phyloP scores from a whole-genome alignment of 805 yeast genomes.

The Lipomyces mesembrius region DNA sequence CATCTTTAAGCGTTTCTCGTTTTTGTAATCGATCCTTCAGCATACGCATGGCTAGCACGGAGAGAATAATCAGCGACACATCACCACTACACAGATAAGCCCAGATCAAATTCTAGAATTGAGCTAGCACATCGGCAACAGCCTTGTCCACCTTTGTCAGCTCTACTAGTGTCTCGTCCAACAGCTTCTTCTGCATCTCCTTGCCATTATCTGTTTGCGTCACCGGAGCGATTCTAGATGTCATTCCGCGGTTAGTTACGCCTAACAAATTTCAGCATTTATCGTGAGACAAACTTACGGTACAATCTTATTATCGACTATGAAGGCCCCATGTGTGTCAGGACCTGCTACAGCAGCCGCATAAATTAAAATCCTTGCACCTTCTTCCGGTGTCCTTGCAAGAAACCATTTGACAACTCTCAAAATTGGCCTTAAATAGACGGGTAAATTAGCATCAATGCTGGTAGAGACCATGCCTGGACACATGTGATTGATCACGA shows the following conservation, averaged over 20 bases:
- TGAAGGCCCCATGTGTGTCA: conserved; percentile 11
- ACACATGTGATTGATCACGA: conserved; percentile 8
- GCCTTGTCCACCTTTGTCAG: conserved; percentile 12
- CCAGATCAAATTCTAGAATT: no score
- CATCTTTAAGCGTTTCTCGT: no score
- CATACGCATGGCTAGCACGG: no score
- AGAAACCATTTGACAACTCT: neutral
- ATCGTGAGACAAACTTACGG: neutral
- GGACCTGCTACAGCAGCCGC: conserved; percentile 15
- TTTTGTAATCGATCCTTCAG: no score
- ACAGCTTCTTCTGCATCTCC: conserved; percentile 9
- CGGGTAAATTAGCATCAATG: neutral
- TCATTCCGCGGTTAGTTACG: neutral
- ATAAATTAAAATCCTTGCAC: conserved; percentile 7
- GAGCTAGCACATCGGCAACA: conserved; percentile 1
- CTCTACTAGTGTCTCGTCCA: conserved; percentile 7
- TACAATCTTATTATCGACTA: conserved; percentile 8
- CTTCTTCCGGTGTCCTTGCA: conserved; percentile 11
- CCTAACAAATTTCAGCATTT: neutral
- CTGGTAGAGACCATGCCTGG: conserved; percentile 8
- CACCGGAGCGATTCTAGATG: neutral
- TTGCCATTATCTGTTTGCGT: conserved; percentile 5
- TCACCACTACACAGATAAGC: no score
- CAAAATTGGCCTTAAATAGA: conserved; percentile 5
- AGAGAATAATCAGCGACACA: no score